Evolutionary conservation across 495 filamentous ascomycete genomes (phyloP).

Genomic region (Glutinoglossum americanum): DNA sequence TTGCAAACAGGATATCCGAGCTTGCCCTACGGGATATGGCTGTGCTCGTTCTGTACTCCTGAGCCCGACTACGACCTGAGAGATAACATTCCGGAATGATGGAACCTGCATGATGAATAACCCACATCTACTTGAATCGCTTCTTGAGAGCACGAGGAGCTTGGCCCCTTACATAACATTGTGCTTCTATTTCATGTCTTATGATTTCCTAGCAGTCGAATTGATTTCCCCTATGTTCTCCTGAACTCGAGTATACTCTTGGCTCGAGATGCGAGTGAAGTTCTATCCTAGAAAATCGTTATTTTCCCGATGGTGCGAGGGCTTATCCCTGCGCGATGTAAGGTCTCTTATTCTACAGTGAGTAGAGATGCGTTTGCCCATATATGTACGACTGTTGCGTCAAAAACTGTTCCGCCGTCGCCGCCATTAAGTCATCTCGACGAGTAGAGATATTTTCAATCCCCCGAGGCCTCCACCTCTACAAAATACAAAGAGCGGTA

Average conservation of each 20-base stretch:
- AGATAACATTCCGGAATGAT: background rate
- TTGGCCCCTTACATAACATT: conserved; percentile 1
- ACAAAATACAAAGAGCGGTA: background rate
- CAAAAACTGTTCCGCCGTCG: background rate
- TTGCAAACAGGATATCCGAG: background rate
- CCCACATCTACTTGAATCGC: background rate
- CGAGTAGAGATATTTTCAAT: background rate
- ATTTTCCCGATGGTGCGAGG: background rate
- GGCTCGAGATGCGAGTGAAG: background rate
- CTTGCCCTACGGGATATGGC: background rate
- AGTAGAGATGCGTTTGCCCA: background rate
- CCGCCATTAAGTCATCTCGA: background rate
- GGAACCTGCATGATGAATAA: background rate
- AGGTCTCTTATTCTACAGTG: background rate
- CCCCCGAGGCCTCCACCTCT: background rate
- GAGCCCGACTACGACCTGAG: background rate
- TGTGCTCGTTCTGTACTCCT: background rate
- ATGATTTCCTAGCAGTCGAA: background rate
- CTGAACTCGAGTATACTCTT: background rate
- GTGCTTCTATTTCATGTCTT: background rate
- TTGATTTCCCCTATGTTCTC: background rate
- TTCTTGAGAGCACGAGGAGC: background rate
- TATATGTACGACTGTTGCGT: background rate
- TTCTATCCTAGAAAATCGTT: background rate
- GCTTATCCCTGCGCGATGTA: background rate